A percentile compares a stretch with the other conserved stretches of the same genome.
These are phyloP conservation scores for Peziza echinospora DNA, from an alignment of 495 filamentous ascomycete genomes.

Conservation along the genomic window DNA sequence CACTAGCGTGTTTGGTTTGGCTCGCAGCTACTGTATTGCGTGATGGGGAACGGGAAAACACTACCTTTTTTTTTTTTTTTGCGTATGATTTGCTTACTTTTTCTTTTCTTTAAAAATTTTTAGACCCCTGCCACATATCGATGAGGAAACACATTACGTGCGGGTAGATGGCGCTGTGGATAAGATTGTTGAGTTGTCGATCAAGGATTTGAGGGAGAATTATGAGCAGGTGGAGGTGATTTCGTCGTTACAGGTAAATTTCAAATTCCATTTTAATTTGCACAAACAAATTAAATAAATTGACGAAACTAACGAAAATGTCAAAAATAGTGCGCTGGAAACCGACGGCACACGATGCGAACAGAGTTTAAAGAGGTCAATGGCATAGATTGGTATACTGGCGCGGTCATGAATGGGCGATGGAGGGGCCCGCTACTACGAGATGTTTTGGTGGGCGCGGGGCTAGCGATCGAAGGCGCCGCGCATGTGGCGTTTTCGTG, in stretches of 20 bases:
- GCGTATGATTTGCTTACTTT: too few species aligned
- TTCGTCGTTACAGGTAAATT: constrained; percentile 26
- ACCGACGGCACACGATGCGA: constrained; percentile 42
- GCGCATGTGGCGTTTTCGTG: constrained; percentile 35
- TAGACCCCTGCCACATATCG: constrained; percentile 18
- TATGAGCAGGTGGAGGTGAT: constrained; percentile 33
- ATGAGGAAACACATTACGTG: constrained; percentile 11
- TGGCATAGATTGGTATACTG: constrained; percentile 42
- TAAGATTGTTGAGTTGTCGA: constrained; percentile 9
- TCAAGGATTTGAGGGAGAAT: constrained; percentile 22
- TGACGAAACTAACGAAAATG: background rate
- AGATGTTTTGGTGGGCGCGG: constrained; percentile 31
- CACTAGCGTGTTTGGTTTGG: too few species aligned
- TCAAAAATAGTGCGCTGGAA: constrained; percentile 34
- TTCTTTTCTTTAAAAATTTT: too few species aligned
- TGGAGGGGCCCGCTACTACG: constrained; percentile 34
- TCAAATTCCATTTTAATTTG: background rate
- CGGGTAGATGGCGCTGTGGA: constrained; percentile 13
- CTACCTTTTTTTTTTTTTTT: background rate
- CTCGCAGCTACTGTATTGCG: too few species aligned
- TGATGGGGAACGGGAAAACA: background rate
- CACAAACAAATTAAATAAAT: background rate
- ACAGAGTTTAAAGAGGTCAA: constrained; percentile 37
- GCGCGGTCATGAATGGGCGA: constrained; percentile 39
- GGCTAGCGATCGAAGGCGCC: constrained; percentile 12